Evolutionary conservation across 2,329 filamentous ascomycete genomes (phyloP).

Genomic region (Monosporascus sp.): DNA sequence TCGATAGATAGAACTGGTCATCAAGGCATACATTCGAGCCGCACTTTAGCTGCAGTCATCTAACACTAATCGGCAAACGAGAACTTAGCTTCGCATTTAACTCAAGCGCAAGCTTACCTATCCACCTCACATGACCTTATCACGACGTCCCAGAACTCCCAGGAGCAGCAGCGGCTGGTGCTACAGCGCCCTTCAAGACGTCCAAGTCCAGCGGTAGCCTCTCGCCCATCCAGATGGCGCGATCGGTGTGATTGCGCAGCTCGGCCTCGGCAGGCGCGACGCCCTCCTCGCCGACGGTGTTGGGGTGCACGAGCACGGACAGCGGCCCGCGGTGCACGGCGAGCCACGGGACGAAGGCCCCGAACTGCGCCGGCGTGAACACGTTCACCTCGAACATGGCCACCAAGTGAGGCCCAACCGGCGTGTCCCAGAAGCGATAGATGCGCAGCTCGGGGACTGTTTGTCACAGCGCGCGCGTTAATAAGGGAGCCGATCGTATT

Average conservation of each 20-base stretch:
- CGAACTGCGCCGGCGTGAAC: slow-evolving; percentile 81
- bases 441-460: slow-evolving; percentile 79
- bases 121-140: too few species aligned
- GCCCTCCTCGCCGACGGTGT: slow-evolving; percentile 46
- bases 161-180: neutral
- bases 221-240: slow-evolving; percentile 72
- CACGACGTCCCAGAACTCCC: too few species aligned
- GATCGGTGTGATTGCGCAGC: slow-evolving; percentile 57
- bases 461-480: neutral
- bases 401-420: slow-evolving; percentile 75
- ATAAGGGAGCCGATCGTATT: neutral
- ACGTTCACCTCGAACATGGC: slow-evolving; percentile 93
- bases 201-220: slow-evolving; percentile 54
- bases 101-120: too few species aligned
- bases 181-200: slow-evolving; percentile 34
- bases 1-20: too few species aligned
- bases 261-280: slow-evolving; percentile 26
- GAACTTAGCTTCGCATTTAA: too few species aligned
- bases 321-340: slow-evolving; percentile 76
- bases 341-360: slow-evolving; percentile 82
- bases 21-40: too few species aligned
- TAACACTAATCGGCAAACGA: too few species aligned
- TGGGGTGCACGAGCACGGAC: slow-evolving; percentile 76
- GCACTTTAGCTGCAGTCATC: too few species aligned
- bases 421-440: slow-evolving; percentile 70